Evolutionary conservation across 768 basidiomycete species (phyloP).

Genomic region (Nevesoporus exiguus): DNA sequence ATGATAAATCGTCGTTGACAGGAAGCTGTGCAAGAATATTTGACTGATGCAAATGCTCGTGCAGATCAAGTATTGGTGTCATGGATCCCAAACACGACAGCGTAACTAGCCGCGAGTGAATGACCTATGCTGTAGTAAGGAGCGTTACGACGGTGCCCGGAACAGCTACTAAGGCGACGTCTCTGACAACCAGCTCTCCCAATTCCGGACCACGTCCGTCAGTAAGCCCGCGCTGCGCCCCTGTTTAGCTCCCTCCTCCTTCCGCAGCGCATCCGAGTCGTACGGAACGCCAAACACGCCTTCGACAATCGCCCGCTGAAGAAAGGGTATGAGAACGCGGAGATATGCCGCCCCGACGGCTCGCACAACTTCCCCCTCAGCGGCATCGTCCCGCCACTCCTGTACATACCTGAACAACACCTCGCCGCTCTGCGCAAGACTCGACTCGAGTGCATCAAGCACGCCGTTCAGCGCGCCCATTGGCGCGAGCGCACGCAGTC

Average conservation of each 20-base stretch:
- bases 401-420: constrained; percentile 46
- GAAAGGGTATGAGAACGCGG: constrained; percentile 63
- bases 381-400: constrained; percentile 35
- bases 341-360: constrained; percentile 59
- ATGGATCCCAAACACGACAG: not conserved
- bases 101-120: not conserved
- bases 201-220: constrained; percentile 13
- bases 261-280: constrained; percentile 7
- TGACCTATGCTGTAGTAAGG: not conserved
- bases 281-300: constrained; percentile 60
- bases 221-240: constrained; percentile 2
- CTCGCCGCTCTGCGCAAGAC: constrained; percentile 45
- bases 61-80: not conserved
- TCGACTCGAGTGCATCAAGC: constrained; percentile 45
- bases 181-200: constrained; percentile 32
- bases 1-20: not conserved
- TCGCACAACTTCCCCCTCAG: constrained; percentile 37
- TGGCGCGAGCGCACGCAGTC: constrained; percentile 78
- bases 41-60: not conserved
- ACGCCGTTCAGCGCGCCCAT: constrained; percentile 52
- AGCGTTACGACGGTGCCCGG: not conserved
- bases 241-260: not conserved
- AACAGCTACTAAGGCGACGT: not conserved
- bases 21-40: not conserved
- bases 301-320: constrained; percentile 64